Percentiles rank a stretch among this genome's conserved stretches.
Evolutionary conservation across 2,329 filamentous ascomycete species (phyloP).

Genomic region (Trichoderma atroviride): DNA sequence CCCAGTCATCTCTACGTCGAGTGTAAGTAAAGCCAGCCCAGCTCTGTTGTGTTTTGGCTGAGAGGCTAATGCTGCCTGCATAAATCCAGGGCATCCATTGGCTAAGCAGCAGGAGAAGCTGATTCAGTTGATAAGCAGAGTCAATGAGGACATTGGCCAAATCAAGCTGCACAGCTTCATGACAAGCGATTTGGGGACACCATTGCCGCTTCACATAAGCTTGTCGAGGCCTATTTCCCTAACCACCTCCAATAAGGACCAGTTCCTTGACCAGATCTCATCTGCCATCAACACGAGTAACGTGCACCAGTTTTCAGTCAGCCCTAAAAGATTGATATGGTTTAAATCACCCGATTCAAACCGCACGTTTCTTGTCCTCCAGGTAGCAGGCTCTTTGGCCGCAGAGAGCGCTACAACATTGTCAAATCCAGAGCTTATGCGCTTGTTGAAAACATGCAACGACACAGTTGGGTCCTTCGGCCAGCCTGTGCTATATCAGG

Average conservation of each 20-base stretch:
- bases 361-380: constrained; percentile 84
- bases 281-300: constrained; percentile 41
- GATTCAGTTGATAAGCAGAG: constrained; percentile 44
- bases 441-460: constrained; percentile 70
- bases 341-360: constrained; percentile 58
- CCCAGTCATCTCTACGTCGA: constrained; percentile 90
- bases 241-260: constrained; percentile 68
- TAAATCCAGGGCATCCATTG: constrained; percentile 56
- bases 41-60: background rate
- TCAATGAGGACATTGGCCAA: constrained; percentile 40
- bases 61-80: background rate
- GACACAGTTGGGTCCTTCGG: constrained; percentile 57
- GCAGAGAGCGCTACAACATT: constrained; percentile 34
- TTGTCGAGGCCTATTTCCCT: constrained; percentile 82
- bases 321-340: constrained; percentile 48
- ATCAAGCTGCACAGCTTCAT: constrained; percentile 68
- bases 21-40: constrained; percentile 58
- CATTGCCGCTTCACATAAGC: constrained; percentile 85
- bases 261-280: constrained; percentile 63
- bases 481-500: constrained; percentile 72
- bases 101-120: constrained; percentile 52
- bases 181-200: constrained; percentile 74
- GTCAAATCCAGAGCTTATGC: constrained; percentile 57
- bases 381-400: constrained; percentile 48
- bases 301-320: constrained; percentile 44